Percentiles rank a stretch among this genome's conserved stretches.
Conservation (phyloP, 1,284 basidiomycete species). For the Hemileia vastatrix region DNA sequence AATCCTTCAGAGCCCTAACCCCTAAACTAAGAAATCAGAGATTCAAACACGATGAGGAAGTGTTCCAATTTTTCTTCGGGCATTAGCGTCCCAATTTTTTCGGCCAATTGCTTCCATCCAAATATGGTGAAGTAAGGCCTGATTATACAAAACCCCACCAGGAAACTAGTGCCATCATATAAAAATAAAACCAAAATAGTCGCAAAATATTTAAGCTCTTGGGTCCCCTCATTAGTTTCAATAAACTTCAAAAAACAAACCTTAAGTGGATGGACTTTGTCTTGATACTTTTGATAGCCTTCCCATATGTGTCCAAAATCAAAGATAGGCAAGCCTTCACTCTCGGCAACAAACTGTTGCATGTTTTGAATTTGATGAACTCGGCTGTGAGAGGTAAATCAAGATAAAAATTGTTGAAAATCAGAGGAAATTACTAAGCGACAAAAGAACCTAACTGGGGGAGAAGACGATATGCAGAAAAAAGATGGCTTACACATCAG, state of each 20-base stretch:
- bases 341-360: constrained; percentile 29
- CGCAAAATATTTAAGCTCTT: too few species aligned
- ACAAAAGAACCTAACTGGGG: not conserved
- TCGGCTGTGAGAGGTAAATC: constrained; percentile 1
- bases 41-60: not conserved
- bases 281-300: constrained; percentile 31
- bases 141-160: constrained; percentile 29
- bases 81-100: constrained; percentile 24
- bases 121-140: constrained; percentile 33
- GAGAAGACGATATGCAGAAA: too few species aligned
- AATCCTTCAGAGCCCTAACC: too few species aligned
- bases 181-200: too few species aligned
- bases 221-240: too few species aligned
- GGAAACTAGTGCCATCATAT: too few species aligned
- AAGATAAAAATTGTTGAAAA: not conserved
- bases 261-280: constrained; percentile 30
- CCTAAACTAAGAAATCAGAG: too few species aligned
- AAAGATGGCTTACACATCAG: constrained; percentile 27
- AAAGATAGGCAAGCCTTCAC: constrained; percentile 28
- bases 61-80: not conserved
- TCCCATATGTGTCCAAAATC: constrained; percentile 36
- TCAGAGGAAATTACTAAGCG: not conserved
- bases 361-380: constrained; percentile 35
- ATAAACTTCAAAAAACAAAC: too few species aligned
- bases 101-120: constrained; percentile 32